Evolutionary conservation across 495 filamentous ascomycete genomes (phyloP), one percentile per base, ranked within the genome.

Genomic region (Hypoxylon intermedium): DNA sequence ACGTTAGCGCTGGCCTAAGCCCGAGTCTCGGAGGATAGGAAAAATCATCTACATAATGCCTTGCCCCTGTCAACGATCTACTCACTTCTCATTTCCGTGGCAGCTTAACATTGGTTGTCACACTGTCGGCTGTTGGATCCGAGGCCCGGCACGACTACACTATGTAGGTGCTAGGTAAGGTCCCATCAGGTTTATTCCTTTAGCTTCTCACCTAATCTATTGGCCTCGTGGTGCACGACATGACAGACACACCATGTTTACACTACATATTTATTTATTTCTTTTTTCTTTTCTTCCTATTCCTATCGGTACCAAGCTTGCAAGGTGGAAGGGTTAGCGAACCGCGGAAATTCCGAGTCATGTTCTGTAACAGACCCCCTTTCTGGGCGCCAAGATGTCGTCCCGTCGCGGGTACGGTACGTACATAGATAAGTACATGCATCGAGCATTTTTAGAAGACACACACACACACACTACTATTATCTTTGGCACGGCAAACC

Each of bases 21-120:
- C n/a, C n/a, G n/a, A n/a, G n/a, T n/a, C n/a, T n/a, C n/a, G n/a
- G n/a, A n/a, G n/a, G n/a, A n/a, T n/a, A n/a, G n/a, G n/a, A n/a
- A n/a, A n/a, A 65, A 65, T 65, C 56, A 60, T 60, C 55, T 65
- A 65, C n/a, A n/a, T n/a, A n/a, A 65, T 60, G 62, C 50, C 62
- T 53, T 53, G 62, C 60, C 62, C 55, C 36, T 48, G 58, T 61
- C 56, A 51, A 60, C 46, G 62, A 65, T 65, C 62, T 65, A 60
- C 62, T 65, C 46, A 56, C 56, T 65, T 60, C 62, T 65, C 62
- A 65, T 65, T 65, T 65, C 62, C 62, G 62, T 65, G 56, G 56
- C 56, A 28, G 56, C 24, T 55, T 50, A 45, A 56, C 30, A 65
- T 65, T 65, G 62, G 62, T 56, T 65, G 46, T 60, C 56, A 60